Conservation (phyloP, 257 asterid genomes). For the Solanum medicagineum region DNA sequence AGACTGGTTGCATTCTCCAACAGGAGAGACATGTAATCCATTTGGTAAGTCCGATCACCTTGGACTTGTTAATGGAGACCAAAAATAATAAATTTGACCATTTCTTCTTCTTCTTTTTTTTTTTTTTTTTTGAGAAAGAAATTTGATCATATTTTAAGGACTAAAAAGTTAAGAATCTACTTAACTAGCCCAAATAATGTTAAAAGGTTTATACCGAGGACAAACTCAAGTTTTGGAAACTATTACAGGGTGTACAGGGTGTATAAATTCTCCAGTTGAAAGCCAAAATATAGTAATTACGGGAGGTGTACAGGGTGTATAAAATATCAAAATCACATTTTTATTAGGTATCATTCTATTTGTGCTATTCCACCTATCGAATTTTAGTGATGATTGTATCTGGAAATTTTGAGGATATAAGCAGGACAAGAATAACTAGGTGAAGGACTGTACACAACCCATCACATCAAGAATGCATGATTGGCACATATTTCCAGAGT, state of each 20-base stretch:
- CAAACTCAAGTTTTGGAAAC: neutral
- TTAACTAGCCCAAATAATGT: neutral
- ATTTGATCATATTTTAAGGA: neutral
- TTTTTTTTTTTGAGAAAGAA: no score
- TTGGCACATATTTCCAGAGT: neutral
- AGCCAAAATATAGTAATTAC: neutral
- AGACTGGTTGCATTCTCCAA: neutral
- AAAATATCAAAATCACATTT: neutral
- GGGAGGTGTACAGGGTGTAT: neutral
- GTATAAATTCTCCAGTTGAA: neutral
- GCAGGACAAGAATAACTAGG: neutral
- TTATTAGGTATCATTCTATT: neutral
- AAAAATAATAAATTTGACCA: neutral
- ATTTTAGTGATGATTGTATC: neutral
- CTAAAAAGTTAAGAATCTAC: neutral
- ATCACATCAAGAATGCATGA: neutral
- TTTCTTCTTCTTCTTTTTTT: no score
- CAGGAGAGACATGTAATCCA: neutral
- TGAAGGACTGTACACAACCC: neutral
- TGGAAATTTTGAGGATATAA: neutral
- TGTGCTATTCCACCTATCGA: neutral
- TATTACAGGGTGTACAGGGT: neutral
- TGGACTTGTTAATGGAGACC: neutral
- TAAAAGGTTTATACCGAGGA: neutral
- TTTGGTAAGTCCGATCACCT: neutral